Base-by-base conservation (phyloP, 2,329 filamentous ascomycete species). In the Hymenoscyphus repandus region DNA sequence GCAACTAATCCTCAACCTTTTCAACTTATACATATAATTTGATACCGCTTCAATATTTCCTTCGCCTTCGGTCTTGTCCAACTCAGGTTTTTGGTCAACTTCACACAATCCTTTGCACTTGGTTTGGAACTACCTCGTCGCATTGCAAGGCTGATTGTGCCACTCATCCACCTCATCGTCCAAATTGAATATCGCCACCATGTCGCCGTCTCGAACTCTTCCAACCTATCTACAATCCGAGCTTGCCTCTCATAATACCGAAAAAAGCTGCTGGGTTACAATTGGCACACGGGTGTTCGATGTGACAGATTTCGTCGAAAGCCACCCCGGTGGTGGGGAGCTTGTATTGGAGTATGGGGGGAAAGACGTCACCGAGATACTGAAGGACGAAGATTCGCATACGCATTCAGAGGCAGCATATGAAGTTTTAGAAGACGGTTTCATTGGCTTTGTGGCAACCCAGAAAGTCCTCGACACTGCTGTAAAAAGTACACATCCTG, bases 201-300 rank as follows among this genome's bases (percentile, higher is more conserved):
- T 61, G 56, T 96, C 95, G 88, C 88, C 90, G 60, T 83, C 82
- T 64, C 81, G 81, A 67, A 90, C 82, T 44, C 82, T 97, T 45
- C 92, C 92, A 51, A 92, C 86, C 27, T 85, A 97, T 65, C 85
- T 88, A 45, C 78, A 78, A 61, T 80, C 85, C 59, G 88, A 99
- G 68, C 83, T 99, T 65, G 82, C 85, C 69, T 75, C 83, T 61
- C 90, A 95, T 70, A 92, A 88, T 68, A 85, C 81, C 42, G 73
- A 74, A 45, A 81, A 90, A 66, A 95, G 90, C 44, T 97, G 92
- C 75, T 99, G 91, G 75, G 91, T 99, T 61, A 93, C 88, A 2
- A 77, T 96, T 49, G 91, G 90, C 56, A 79, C 80, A 52, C 95
- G 92, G 62, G 92, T 99, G 61, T 99, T 90, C 77, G 92, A 99